Conservation (phyloP, 495 filamentous ascomycete species). For the Penicillium roqueforti region DNA sequence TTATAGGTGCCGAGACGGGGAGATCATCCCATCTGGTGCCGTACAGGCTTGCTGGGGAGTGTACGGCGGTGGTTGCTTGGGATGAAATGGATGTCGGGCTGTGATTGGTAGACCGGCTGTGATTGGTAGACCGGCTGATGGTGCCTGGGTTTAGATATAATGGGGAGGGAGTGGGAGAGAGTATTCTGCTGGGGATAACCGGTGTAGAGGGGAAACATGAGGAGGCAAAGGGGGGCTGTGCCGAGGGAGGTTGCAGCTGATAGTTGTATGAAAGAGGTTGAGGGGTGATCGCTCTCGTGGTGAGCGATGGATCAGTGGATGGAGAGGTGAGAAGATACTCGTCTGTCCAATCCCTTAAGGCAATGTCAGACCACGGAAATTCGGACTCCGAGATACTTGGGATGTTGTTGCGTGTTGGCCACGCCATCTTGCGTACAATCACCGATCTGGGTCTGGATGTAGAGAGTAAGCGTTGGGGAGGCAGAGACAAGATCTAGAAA, state of each 20-base stretch:
- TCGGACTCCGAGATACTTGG: background rate
- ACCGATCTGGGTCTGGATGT: background rate
- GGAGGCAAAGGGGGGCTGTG: background rate
- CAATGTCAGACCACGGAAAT: background rate
- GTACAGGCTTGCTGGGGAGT: background rate
- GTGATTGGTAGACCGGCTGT: background rate
- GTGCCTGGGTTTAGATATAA: background rate
- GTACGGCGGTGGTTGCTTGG: background rate
- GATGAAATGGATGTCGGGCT: background rate
- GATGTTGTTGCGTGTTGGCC: background rate
- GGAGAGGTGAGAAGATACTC: background rate
- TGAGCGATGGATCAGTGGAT: background rate
- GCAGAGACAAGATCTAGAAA: background rate
- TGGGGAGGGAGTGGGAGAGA: background rate
- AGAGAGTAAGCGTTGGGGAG: background rate
- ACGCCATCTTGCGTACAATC: background rate
- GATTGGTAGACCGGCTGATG: background rate
- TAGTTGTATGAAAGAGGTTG: background rate
- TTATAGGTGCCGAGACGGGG: background rate
- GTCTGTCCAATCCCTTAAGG: background rate
- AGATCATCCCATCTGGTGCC: background rate
- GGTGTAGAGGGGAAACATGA: background rate
- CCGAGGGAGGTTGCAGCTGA: background rate
- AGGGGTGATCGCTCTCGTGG: background rate
- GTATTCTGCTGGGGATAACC: background rate